These are phyloP conservation scores for Colletotrichum orchidophilum DNA, from an alignment of 2,329 filamentous ascomycete genomes.

Conservation along the genomic window DNA sequence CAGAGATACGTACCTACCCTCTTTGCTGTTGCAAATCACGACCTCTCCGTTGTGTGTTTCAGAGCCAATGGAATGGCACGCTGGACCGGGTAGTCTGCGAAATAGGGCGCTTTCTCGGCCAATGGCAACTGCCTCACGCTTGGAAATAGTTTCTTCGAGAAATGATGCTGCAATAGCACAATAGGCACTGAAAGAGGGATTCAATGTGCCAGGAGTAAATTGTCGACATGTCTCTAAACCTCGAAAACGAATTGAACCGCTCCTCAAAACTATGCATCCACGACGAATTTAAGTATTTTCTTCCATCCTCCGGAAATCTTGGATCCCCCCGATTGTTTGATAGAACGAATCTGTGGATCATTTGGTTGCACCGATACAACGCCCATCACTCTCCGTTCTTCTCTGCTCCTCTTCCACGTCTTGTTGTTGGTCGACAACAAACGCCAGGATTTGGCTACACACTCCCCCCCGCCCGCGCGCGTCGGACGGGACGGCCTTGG, in stretches of 20 bases:
- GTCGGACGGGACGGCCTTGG: constrained; percentile 4
- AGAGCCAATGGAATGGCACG: constrained; percentile 21
- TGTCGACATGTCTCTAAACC: neutral
- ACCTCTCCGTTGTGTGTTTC: constrained; percentile 22
- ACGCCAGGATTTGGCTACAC: too few relatives aligned
- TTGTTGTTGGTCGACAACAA: too few relatives aligned
- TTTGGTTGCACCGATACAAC: neutral
- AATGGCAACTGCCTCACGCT: neutral
- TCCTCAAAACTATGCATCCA: too few relatives aligned
- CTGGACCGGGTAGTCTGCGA: neutral
- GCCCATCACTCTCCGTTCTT: constrained; percentile 3
- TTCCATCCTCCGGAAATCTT: neutral
- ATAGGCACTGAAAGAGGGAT: neutral
- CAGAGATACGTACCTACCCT: constrained; percentile 21
- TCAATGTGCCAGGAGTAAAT: too few relatives aligned
- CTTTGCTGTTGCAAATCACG: constrained; percentile 5
- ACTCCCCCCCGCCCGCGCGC: neutral
- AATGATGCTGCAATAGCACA: neutral
- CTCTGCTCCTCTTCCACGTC: neutral
- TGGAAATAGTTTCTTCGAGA: neutral
- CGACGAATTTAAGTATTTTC: neutral
- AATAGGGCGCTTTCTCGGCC: neutral
- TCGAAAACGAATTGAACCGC: too few relatives aligned
- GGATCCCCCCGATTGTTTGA: neutral
- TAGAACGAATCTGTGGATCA: neutral